These are phyloP conservation scores for Cercophora samala DNA, from an alignment of 495 filamentous ascomycete species.

Conservation along the genomic window DNA sequence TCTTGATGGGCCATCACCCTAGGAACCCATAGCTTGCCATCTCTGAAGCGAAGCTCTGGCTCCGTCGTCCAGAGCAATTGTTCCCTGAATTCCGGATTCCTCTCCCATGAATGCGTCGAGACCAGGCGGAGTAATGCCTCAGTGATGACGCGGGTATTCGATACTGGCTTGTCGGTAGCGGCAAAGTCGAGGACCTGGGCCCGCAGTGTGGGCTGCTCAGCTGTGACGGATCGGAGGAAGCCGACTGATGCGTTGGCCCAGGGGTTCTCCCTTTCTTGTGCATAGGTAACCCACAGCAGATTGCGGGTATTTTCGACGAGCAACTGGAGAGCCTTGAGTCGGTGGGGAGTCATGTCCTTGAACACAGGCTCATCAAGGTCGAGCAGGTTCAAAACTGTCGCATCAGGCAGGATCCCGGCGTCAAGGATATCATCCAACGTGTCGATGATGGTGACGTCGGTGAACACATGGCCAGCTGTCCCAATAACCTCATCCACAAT, in stretches of 20 bases:
- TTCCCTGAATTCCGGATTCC: background rate
- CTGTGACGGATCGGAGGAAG: background rate
- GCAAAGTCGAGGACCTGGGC: background rate
- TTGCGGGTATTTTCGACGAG: background rate
- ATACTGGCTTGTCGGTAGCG: background rate
- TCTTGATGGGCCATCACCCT: background rate
- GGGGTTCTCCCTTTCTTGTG: too few species aligned
- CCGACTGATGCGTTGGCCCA: background rate
- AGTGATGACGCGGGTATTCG: background rate
- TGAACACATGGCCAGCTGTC: background rate
- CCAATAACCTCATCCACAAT: background rate
- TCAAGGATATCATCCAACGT: background rate
- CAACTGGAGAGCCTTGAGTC: background rate
- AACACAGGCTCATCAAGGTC: background rate
- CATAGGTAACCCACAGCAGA: background rate
- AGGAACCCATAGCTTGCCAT: background rate
- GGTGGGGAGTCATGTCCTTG: background rate
- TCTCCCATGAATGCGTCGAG: too few species aligned
- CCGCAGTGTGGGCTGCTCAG: background rate
- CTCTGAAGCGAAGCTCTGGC: background rate
- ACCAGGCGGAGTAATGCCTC: background rate
- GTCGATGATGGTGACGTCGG: background rate
- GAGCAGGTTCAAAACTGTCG: background rate
- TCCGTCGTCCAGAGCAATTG: background rate
- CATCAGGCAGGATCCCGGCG: background rate